phyloP scores from a whole-genome alignment of 352 stramenopile species.

The Pythium biforme region DNA sequence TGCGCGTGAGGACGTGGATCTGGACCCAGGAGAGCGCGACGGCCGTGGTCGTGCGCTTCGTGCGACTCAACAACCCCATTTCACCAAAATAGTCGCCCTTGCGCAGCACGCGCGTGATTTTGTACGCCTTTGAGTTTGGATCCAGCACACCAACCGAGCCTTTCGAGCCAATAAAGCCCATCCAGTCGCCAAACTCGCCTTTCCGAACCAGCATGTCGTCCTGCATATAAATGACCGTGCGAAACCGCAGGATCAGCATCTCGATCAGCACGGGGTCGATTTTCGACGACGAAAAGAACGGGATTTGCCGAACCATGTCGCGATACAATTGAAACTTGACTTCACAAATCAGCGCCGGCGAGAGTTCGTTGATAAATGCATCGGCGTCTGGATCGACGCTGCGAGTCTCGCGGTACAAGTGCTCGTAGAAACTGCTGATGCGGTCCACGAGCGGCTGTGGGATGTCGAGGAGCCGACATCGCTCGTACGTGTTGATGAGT shows the following conservation, averaged over 20 bases:
- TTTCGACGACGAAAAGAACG: slow-evolving; percentile 64
- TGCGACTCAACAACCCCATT: slow-evolving; percentile 64
- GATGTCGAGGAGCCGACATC: slow-evolving; percentile 67
- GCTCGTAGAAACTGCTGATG: slow-evolving; percentile 72
- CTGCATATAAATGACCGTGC: slow-evolving; percentile 80
- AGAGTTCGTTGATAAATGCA: slow-evolving; percentile 78
- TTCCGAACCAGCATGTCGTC: slow-evolving; percentile 79
- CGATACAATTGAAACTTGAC: slow-evolving; percentile 79
- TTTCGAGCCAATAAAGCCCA: slow-evolving; percentile 79
- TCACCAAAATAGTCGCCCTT: slow-evolving; percentile 66
- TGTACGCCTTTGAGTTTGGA: slow-evolving; percentile 37
- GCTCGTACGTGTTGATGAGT: slow-evolving; percentile 61
- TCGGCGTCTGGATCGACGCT: slow-evolving; percentile 64
- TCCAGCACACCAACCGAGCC: slow-evolving; percentile 65
- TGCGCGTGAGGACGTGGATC: slow-evolving; percentile 62
- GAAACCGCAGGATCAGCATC: slow-evolving; percentile 68
- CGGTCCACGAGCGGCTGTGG: slow-evolving; percentile 44
- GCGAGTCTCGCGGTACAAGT: slow-evolving; percentile 67
- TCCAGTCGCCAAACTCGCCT: slow-evolving; percentile 78
- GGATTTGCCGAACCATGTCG: slow-evolving; percentile 77
- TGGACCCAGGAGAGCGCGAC: slow-evolving; percentile 70
- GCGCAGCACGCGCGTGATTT: slow-evolving; percentile 68
- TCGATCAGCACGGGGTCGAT: slow-evolving; percentile 69
- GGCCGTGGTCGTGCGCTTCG: slow-evolving; percentile 65
- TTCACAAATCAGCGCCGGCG: slow-evolving; percentile 67